These are phyloP conservation scores for Aspergillaceae sp. DNA, from an alignment of 2,329 filamentous ascomycete species.

Conservation along the genomic window DNA sequence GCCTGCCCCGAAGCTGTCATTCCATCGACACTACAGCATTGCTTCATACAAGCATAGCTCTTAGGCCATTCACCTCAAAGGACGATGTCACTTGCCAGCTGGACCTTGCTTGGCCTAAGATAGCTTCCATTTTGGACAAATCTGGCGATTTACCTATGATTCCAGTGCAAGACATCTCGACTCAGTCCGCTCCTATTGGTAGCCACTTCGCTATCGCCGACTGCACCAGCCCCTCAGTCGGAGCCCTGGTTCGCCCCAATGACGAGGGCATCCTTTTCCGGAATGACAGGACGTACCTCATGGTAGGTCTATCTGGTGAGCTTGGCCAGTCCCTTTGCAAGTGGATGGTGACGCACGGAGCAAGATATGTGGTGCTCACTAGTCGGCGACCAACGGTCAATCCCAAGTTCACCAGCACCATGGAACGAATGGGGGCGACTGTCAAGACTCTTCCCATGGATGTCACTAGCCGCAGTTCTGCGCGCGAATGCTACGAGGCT, in stretches of 20 bases:
- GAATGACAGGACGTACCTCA: slow-evolving; percentile 18
- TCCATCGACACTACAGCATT: neutral
- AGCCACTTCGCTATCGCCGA: neutral
- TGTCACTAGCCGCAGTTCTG: neutral
- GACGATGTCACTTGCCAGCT: neutral
- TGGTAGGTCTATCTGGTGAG: slow-evolving; percentile 20
- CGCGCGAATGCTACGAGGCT: neutral
- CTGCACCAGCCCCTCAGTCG: neutral
- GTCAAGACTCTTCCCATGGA: slow-evolving; percentile 13
- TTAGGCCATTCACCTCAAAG: neutral
- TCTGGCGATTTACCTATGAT: neutral
- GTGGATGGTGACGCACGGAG: slow-evolving; percentile 23
- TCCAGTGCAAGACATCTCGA: neutral
- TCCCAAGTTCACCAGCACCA: slow-evolving; percentile 5
- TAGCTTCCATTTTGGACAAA: neutral
- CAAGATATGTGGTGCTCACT: slow-evolving; percentile 18
- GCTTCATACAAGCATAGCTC: neutral
- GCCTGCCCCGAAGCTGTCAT: neutral
- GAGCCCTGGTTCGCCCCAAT: neutral
- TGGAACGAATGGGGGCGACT: slow-evolving; percentile 11
- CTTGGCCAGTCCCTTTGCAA: slow-evolving; percentile 20
- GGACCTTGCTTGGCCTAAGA: neutral
- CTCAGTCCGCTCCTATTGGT: neutral
- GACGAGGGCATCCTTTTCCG: neutral
- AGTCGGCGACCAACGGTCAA: slow-evolving; percentile 23